A percentile compares a stretch with the other conserved stretches of the same genome.
phyloP scores from a whole-genome alignment of 2,329 filamentous ascomycete genomes.

The Diplocarpon mali region DNA sequence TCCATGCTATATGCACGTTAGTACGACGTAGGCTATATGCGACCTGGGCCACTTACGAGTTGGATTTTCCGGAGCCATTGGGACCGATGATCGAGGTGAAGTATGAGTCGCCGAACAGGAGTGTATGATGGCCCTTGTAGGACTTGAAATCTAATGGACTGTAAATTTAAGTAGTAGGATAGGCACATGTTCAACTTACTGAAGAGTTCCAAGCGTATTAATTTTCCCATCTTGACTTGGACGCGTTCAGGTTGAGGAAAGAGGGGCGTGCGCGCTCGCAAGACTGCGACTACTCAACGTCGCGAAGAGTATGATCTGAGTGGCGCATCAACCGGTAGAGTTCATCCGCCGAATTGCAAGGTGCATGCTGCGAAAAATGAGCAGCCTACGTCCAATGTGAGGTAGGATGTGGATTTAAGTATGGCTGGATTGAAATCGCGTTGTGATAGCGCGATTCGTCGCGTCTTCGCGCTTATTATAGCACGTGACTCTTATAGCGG shows the following conservation, averaged over 20 bases:
- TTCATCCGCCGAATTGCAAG: background rate
- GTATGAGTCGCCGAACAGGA: constrained; percentile 94
- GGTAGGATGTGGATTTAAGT: background rate
- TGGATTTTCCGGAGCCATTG: constrained; percentile 99
- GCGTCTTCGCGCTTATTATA: too few species aligned
- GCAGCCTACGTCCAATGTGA: too few species aligned
- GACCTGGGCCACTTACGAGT: constrained; percentile 61
- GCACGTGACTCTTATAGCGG: too few species aligned
- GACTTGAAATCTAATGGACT: constrained; percentile 79
- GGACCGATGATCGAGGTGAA: constrained; percentile 99
- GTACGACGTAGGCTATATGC: constrained; percentile 1
- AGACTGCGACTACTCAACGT: background rate
- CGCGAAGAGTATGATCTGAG: background rate
- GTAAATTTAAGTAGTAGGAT: constrained; percentile 12
- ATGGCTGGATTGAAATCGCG: background rate
- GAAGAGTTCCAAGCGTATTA: constrained; percentile 87
- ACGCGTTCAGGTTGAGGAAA: constrained; percentile 15
- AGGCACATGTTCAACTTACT: constrained; percentile 44
- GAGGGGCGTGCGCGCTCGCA: constrained; percentile 18
- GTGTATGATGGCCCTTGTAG: constrained; percentile 90
- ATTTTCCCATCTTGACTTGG: constrained; percentile 71
- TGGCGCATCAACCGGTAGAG: background rate
- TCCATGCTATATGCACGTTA: constrained; percentile 64
- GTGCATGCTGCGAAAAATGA: background rate
- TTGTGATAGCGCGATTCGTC: too few species aligned